A percentile compares a stretch with the other conserved stretches of the same genome.
Evolutionary conservation across 2,329 filamentous ascomycete species (phyloP).

Genomic region (Beauveria rudraprayagi): DNA sequence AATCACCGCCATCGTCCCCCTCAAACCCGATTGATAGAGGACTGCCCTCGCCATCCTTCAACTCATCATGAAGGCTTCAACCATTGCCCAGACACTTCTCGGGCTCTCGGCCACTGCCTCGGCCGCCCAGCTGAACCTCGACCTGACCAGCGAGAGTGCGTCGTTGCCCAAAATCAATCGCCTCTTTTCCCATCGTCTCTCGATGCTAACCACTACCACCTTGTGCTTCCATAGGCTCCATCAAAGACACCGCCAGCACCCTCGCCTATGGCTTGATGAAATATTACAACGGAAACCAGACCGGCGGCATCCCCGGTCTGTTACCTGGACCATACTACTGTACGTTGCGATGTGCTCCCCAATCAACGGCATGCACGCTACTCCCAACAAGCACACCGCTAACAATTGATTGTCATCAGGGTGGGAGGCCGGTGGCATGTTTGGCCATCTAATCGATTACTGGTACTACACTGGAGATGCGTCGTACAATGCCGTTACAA

Average conservation of each 20-base stretch:
- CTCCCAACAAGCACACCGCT: slow-evolving; percentile 13
- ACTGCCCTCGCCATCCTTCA: background rate
- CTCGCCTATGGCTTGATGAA: slow-evolving; percentile 40
- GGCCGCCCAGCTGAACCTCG: background rate
- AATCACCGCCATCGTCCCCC: background rate
- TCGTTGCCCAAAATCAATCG: background rate
- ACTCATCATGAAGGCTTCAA: background rate
- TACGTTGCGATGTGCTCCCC: slow-evolving; percentile 23
- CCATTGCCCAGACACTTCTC: background rate
- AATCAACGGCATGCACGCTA: slow-evolving; percentile 21
- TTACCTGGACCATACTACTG: slow-evolving; percentile 58
- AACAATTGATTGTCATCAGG: background rate
- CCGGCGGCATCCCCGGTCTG: slow-evolving; percentile 50
- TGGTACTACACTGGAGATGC: slow-evolving; percentile 55
- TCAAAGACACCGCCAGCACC: slow-evolving; percentile 40
- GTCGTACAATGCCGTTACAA: slow-evolving; percentile 49
- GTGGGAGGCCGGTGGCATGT: slow-evolving; percentile 61
- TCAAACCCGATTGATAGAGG: background rate
- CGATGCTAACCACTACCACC: background rate
- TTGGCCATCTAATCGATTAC: slow-evolving; percentile 57
- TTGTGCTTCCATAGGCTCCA: slow-evolving; percentile 31
- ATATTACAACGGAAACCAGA: slow-evolving; percentile 50
- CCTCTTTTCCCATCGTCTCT: background rate
- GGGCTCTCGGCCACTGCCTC: background rate
- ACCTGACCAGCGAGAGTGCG: slow-evolving; percentile 3